phyloP scores from a whole-genome alignment of 108 stramenopile genomes.

The Skeletonema grethae region DNA sequence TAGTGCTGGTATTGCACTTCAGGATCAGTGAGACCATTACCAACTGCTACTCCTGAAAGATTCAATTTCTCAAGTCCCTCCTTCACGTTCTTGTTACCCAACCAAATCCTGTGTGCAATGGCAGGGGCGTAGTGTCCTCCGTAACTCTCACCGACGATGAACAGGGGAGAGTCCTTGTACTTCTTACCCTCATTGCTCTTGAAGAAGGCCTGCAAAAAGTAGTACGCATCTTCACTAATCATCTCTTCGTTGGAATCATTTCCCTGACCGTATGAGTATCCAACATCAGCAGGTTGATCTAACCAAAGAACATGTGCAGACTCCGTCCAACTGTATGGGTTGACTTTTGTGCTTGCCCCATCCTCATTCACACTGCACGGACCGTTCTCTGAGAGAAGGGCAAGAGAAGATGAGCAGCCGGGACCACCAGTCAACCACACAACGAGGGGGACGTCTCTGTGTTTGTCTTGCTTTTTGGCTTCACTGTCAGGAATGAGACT shows the following conservation, averaged over 20 bases:
- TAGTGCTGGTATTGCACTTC: slow-evolving; percentile 91
- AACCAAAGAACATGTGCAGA: slow-evolving; percentile 96
- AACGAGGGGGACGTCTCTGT: slow-evolving; percentile 74
- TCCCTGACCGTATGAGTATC: slow-evolving; percentile 89
- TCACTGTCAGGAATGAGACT: slow-evolving; percentile 26
- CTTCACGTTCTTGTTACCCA: slow-evolving; percentile 58
- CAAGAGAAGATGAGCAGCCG: slow-evolving; percentile 87
- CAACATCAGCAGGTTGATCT: slow-evolving; percentile 97
- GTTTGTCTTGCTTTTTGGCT: slow-evolving; percentile 18
- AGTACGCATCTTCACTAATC: slow-evolving; percentile 94
- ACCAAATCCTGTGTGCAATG: slow-evolving; percentile 75
- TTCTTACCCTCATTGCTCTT: slow-evolving; percentile 82
- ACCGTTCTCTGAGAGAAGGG: slow-evolving; percentile 95
- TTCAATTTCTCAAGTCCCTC: slow-evolving; percentile 66
- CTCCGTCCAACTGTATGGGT: slow-evolving; percentile 93
- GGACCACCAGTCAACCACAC: slow-evolving; percentile 98
- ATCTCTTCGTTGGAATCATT: slow-evolving; percentile 87
- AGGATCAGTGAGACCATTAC: slow-evolving; percentile 95
- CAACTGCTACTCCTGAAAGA: slow-evolving; percentile 90
- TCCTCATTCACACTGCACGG: slow-evolving; percentile 92
- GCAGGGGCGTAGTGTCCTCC: slow-evolving; percentile 98
- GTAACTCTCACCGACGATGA: slow-evolving; percentile 88
- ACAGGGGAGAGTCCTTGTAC: slow-evolving; percentile 72
- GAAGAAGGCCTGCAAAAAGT: slow-evolving; percentile 93
- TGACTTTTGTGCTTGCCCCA: slow-evolving; percentile 83